Evolutionary conservation across 163 green algal species (phyloP), one percentile per base, ranked within the genome.

Genomic region (Prototheca cutis): DNA sequence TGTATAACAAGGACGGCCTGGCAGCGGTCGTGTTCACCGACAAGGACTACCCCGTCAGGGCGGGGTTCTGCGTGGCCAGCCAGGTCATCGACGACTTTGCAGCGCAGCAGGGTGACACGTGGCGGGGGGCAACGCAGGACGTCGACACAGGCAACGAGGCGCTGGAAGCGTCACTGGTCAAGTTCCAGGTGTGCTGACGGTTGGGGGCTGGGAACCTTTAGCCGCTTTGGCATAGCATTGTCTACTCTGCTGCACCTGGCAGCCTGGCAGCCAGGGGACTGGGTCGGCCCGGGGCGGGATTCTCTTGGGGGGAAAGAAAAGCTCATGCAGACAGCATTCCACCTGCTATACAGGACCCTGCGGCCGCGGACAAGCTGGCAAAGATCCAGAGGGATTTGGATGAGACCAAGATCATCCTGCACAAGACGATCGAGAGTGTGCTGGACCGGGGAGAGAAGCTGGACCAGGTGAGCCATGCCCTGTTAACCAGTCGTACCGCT

Each of bases 311-410:
- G n/a, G n/a, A n/a, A n/a, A n/a, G n/a, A n/a, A n/a, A n/a, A n/a
- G n/a, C n/a, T n/a, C n/a, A n/a, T n/a, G n/a, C n/a, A n/a, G n/a
- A n/a, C n/a, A n/a, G n/a, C n/a, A n/a, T 67, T 45, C 36, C 36
- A 45, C 13, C 36, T 13, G 36, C 36, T 21, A 45, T n/a, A 59
- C 79, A 93, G 87, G 94, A 99, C 65, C 93, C 92, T 23, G 79
- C 82, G n/a, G 72, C 91, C 64, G 93, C 91, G 15, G 93, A 99
- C 79, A 98, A 98, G 78, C 80, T 99, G 24, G 76, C 90, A 4
- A 95, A 94, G 69, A 97, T 99, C 40, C 93, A 98, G 74, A 79
- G 83, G 28, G 93, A 99, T 63, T 65, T 99, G 32, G 91, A 98
- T 66, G 90, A 97, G 72, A 97, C 90, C 4, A 89, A 91, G 59